Base-by-base conservation (phyloP, 306 rosid genomes). In the Inga leiocalycina region DNA sequence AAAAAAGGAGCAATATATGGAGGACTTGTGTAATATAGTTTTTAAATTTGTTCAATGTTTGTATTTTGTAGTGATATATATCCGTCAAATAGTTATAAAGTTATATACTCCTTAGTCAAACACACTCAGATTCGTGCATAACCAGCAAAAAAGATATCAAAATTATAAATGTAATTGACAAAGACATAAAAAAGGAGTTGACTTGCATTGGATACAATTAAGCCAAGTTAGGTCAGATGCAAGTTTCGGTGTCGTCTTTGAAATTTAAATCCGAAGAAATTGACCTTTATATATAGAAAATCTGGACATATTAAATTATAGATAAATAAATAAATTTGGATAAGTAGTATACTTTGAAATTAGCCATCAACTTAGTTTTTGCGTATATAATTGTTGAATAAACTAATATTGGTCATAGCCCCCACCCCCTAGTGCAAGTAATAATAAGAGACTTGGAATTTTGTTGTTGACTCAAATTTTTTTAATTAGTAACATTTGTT, bases 401-500 rank as follows among this genome's bases (percentile, higher is more conserved):
- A 57, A 57, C 27, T 20, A 57, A 57, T 57, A 57, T n/a, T 57
- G 27, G 27, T n/a, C 64, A 57, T 57, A 57, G 64, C 64, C 64
- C 64, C 19, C 64, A 19, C 13, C 30, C 64, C 22, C 7, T 57
- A 8, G 64, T 57, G 56, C 64, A 57, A 57, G 64, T 75, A 39
- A 79, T 84, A 37, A 81, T 59, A 59, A 59, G 32, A 59, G n/a
- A 71, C 68, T 76, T 76, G 74, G 65, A 81, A 80, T 41, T 76
- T 70, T 85, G 65, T 81, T 61, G 52, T 56, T 59, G 76, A 71
- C 71, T 76, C 17, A 43, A 22, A 51, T 73, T 71, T 71, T 56
- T 27, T 27, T 27, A 27, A 71, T 71, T 66, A 54, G 78, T 66
- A 65, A 72, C 75, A 35, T 81, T 78, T 82, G 88, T 73, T 81